Conservation (phyloP, 805 yeast genomes). For the Kodamaea sagamina region DNA sequence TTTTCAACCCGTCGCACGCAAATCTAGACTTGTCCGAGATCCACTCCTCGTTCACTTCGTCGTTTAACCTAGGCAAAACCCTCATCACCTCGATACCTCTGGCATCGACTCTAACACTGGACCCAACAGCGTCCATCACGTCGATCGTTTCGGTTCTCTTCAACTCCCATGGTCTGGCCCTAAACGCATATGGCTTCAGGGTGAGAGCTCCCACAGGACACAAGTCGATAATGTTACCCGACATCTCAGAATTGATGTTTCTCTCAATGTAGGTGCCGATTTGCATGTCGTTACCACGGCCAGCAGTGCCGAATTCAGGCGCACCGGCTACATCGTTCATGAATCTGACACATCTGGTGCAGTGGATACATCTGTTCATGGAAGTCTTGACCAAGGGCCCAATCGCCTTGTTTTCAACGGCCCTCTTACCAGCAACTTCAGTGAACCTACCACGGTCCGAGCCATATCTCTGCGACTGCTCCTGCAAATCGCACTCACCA, state of each 20-base stretch:
- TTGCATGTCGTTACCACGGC: constrained; percentile 91
- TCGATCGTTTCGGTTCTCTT: constrained; percentile 86
- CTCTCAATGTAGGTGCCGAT: constrained; percentile 87
- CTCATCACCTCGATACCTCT: constrained; percentile 88
- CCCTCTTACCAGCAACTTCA: constrained; percentile 83
- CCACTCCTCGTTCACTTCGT: constrained; percentile 90
- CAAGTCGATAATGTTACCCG: constrained; percentile 83
- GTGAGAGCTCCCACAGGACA: constrained; percentile 94
- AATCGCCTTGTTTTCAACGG: constrained; percentile 86
- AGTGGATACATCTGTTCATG: constrained; percentile 90
- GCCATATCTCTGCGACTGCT: constrained; percentile 81
- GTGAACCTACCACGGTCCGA: constrained; percentile 82
- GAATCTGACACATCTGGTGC: constrained; percentile 88
- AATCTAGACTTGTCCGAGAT: constrained; percentile 84
- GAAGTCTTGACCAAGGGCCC: constrained; percentile 89
- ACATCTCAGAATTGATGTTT: constrained; percentile 79
- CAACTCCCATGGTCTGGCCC: constrained; percentile 91
- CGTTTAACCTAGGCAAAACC: constrained; percentile 81
- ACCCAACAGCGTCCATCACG: constrained; percentile 80
- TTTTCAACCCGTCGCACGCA: constrained; percentile 82
- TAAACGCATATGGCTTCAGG: constrained; percentile 88
- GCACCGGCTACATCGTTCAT: constrained; percentile 92
- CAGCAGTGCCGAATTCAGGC: constrained; percentile 84
- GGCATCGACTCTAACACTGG: constrained; percentile 80
- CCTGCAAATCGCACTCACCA: constrained; percentile 92